A percentile compares a stretch with the other conserved stretches of the same genome.
Conservation (phyloP, 441 rosid genomes). For the Kokia cookei region DNA sequence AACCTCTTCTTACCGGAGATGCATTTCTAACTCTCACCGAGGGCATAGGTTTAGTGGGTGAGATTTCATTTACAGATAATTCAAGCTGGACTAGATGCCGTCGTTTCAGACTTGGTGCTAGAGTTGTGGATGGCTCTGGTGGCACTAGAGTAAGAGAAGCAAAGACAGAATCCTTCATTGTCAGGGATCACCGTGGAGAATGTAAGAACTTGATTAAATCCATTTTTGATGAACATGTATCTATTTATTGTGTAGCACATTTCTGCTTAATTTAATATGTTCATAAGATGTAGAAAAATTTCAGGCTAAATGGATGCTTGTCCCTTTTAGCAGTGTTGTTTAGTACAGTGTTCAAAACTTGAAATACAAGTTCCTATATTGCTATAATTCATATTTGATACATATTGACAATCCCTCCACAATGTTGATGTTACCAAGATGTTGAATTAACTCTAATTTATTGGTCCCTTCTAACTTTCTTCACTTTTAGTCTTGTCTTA, state of each 20-base stretch:
- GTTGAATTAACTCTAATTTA: neutral
- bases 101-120: constrained; percentile 82
- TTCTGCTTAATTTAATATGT: neutral
- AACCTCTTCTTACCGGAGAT: constrained; percentile 83
- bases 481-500: neutral
- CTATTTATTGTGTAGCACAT: neutral
- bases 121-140: constrained; percentile 57
- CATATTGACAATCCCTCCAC: neutral
- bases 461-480: neutral
- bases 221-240: neutral
- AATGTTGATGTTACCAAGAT: neutral
- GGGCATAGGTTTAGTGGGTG: constrained; percentile 62
- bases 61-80: constrained; percentile 84
- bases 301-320: neutral
- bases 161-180: constrained; percentile 75
- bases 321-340: neutral
- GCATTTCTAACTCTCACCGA: constrained; percentile 50
- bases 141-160: constrained; percentile 62
- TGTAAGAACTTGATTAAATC: constrained; percentile 44
- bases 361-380: neutral
- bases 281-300: neutral
- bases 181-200: constrained; percentile 98
- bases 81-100: constrained; percentile 99
- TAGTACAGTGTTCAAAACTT: neutral
- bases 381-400: neutral